phyloP scores from a whole-genome alignment of 345 rosid genomes.

The Abelmoschus esculentus region DNA sequence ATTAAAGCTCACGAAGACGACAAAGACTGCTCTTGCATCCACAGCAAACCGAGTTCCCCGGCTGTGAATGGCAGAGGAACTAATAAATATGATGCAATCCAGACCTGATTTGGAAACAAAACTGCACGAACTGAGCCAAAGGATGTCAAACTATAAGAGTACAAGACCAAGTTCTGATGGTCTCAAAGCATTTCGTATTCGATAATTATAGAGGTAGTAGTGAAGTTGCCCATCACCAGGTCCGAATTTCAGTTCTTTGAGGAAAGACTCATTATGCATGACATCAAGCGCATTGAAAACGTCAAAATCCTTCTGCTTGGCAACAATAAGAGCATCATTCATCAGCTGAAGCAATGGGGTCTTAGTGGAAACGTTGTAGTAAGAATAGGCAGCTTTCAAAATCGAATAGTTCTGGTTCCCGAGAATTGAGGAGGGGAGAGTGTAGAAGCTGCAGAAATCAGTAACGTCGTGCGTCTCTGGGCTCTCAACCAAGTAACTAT shows the following conservation, averaged over 20 bases:
- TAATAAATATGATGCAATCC: slow-evolving; percentile 6
- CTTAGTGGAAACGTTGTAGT: slow-evolving; percentile 76
- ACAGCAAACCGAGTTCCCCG: slow-evolving; percentile 11
- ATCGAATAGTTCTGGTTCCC: slow-evolving; percentile 68
- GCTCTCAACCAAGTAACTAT: slow-evolving; percentile 80
- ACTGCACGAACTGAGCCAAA: background rate
- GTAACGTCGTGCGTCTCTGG: slow-evolving; percentile 81
- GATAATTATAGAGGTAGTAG: slow-evolving; percentile 80
- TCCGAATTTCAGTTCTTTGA: slow-evolving; percentile 85
- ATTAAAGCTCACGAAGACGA: background rate
- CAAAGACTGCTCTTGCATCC: background rate
- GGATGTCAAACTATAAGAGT: slow-evolving; percentile 41
- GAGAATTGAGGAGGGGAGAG: slow-evolving; percentile 83
- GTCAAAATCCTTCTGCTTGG: slow-evolving; percentile 78
- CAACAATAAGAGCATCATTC: slow-evolving; percentile 76
- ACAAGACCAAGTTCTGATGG: slow-evolving; percentile 85
- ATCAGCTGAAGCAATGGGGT: slow-evolving; percentile 85
- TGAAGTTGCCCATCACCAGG: slow-evolving; percentile 96
- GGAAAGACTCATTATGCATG: slow-evolving; percentile 86
- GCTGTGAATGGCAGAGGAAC: slow-evolving; percentile 7
- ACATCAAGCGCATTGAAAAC: slow-evolving; percentile 88
- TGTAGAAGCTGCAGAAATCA: slow-evolving; percentile 77
- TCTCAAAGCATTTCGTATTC: slow-evolving; percentile 44
- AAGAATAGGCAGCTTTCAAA: slow-evolving; percentile 90
- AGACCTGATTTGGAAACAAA: slow-evolving; percentile 10